Conservation (phyloP, 2,329 filamentous ascomycete species). For the Stachybotrys chlorohalonatus region DNA sequence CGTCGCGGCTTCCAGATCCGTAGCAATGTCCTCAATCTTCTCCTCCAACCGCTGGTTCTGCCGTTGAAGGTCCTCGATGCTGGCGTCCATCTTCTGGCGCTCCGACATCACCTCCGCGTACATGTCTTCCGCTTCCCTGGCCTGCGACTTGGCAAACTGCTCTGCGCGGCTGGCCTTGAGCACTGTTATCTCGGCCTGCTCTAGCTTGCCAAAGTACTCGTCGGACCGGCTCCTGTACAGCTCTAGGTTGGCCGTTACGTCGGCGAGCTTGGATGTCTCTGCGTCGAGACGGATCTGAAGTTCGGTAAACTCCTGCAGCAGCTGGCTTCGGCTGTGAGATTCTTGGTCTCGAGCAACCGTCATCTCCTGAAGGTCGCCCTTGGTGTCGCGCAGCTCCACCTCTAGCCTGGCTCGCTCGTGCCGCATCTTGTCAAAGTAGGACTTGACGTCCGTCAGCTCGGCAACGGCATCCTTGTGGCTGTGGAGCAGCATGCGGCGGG, state of each 20-base stretch:
- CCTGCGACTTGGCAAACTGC: constrained; percentile 86
- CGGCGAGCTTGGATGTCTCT: constrained; percentile 74
- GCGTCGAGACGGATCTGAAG: constrained; percentile 87
- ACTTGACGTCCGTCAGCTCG: constrained; percentile 80
- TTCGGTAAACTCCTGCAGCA: constrained; percentile 87
- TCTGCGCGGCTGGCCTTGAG: constrained; percentile 87
- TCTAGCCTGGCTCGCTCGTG: constrained; percentile 72
- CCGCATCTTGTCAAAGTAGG: constrained; percentile 77
- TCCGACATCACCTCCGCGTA: constrained; percentile 87
- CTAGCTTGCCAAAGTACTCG: constrained; percentile 94
- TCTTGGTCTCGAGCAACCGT: constrained; percentile 75
- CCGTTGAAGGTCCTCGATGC: constrained; percentile 82
- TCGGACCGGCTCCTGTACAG: constrained; percentile 89
- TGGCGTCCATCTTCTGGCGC: constrained; percentile 78
- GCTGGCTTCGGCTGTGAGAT: constrained; percentile 73
- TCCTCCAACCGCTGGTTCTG: constrained; percentile 87
- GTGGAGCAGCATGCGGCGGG: constrained; percentile 70
- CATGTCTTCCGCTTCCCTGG: constrained; percentile 82
- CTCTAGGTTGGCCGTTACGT: constrained; percentile 74
- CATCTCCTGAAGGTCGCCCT: constrained; percentile 77
- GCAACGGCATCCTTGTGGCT: constrained; percentile 78
- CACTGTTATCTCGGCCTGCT: constrained; percentile 92
- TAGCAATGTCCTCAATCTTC: constrained; percentile 81
- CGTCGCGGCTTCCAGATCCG: constrained; percentile 74
- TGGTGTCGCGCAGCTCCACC: constrained; percentile 76